Base-by-base conservation (phyloP, 2,329 filamentous ascomycete genomes). In the Graphilbum ipis-grandicollis region DNA sequence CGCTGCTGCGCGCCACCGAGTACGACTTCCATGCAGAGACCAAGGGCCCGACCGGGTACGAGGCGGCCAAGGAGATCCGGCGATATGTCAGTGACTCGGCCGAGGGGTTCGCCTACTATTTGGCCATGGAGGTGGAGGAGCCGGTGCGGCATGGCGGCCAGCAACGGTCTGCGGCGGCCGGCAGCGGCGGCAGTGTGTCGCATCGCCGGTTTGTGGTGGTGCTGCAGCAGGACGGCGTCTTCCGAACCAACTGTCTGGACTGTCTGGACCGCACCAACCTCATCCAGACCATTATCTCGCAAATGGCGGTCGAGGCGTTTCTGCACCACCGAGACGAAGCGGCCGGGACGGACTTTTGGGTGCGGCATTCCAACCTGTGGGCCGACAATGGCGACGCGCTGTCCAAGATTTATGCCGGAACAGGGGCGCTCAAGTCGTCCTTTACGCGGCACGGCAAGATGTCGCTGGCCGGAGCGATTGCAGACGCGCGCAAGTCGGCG, bases 1-100 rank as follows among this genome's bases (percentile, higher is more conserved):
- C 79, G 34, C 65, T 94, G 28, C 58, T 96, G 22, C 71, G 71
- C 43, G 70, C 79, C 41, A 93, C 88, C 1, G 83, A 93, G 50
- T 98, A 90, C 51, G 90, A 98, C 56, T 96, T 98, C 41, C 86
- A 96, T 51, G 88, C 86, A 4, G 85, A 96, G 55, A 93, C 90
- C 1, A 80, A 80, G 49, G 83, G 81, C 0, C 79, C 82, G 1
- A 70, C 71, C 39, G 88, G 88, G 3, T 96, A 94, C 51, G 85
- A 93, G 53, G 84, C 83, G 39, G 90, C 88, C n/a, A 77, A 71
- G 46, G 73, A 79, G 47, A 93, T 98, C 43, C 75, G 77, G 33
- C 68, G 72, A 34, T 76, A 82, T 46, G 82, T 96, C 26, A 73
- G 81, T 41, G 57, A 73, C 38, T 90, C 84, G 19, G 79, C 83